phyloP scores from a whole-genome alignment of 305 asterid genomes.

The Fraxinus sp. region DNA sequence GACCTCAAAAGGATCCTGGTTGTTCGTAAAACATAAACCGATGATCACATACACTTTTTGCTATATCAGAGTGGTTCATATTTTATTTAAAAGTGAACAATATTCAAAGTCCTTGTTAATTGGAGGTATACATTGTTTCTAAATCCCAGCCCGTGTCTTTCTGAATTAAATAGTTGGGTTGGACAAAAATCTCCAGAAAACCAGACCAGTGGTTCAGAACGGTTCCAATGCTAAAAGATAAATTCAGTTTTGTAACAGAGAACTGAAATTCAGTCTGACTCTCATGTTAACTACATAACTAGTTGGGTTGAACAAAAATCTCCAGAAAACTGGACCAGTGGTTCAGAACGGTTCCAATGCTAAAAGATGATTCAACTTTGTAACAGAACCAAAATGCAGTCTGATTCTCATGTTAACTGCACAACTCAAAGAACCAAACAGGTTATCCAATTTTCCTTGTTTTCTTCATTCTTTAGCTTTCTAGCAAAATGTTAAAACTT shows the following conservation, averaged over 20 bases:
- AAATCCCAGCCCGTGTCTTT: background rate
- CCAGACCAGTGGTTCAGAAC: background rate
- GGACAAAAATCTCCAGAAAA: background rate
- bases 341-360: background rate
- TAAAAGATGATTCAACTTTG: background rate
- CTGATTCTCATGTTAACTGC: background rate
- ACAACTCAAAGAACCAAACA: background rate
- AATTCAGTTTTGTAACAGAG: background rate
- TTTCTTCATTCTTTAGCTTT: background rate
- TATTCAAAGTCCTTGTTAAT: background rate
- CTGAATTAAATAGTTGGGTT: background rate
- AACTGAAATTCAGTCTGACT: background rate
- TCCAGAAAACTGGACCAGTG: background rate
- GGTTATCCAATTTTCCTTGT: background rate
- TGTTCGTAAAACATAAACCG: slow-evolving; percentile 3
- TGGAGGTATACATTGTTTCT: background rate
- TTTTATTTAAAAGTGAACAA: background rate
- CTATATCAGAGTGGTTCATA: background rate
- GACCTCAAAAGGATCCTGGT: background rate
- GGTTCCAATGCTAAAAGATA: background rate
- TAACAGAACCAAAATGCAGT: background rate
- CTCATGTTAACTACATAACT: background rate
- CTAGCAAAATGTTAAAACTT: background rate
- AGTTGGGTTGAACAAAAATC: background rate
- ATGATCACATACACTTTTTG: background rate